Base-by-base conservation (phyloP, 768 basidiomycete species). In the Leccinum uliginosum region DNA sequence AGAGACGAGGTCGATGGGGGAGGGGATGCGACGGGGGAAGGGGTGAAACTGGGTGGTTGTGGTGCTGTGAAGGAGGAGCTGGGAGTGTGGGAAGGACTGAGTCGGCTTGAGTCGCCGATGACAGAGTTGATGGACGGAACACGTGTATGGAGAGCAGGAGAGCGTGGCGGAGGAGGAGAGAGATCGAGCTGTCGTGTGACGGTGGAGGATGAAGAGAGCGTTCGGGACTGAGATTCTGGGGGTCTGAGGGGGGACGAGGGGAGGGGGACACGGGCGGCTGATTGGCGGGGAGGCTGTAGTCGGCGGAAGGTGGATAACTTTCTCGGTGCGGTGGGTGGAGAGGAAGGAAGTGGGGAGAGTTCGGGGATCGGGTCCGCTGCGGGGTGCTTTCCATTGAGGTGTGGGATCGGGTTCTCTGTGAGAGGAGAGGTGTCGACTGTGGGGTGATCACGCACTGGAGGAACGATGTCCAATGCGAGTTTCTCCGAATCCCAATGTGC, bases 291-390 rank as follows among this genome's bases (percentile, higher is more conserved):
- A 19, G 76, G 69, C 23, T 79, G 80, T 19, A 85, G 63, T 49
- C 77, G 81, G 26, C 83, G 77, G 65, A 84, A 83, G 0, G 81
- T 83, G 1, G 83, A 79, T 3, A 74, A 62, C 59, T 75, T 82
- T 47, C 52, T 65, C 0, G 56, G 50, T 23, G 60, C 17, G 23
- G 55, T 3, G 12, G 50, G 11, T 11, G 50, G 38, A 49, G 4
- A 19, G 52, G 19, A 12, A 60, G 62, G 17, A 57, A 44, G 3
- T 55, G 55, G 3, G 55, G 29, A 26, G 46, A 54, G 27, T 66
- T 59, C 29, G 61, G 54, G 6, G 62, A 54, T 7, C 53, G 59
- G 2, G 54, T 34, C 23, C 43, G 29, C 1, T n/a, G n/a, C 38
- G 17, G 64, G 35, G 46, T 59, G 59, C 21, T 51, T 57, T 19